Conservation (phyloP, 192 early-diverging fungal species). For the Phlyctochytrium planicorne region DNA sequence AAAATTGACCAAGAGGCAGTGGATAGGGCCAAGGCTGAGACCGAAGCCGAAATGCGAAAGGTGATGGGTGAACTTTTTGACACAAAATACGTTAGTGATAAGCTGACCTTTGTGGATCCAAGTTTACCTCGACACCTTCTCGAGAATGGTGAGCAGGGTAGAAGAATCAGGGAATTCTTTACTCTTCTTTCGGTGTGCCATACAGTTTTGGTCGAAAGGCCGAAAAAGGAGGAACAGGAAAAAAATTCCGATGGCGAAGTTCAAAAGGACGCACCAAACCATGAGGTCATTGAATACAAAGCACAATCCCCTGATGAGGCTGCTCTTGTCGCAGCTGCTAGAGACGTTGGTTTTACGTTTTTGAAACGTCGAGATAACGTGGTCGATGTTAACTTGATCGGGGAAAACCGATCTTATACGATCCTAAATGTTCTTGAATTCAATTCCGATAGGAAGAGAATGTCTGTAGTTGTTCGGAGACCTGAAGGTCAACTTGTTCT, state of each 20-base stretch:
- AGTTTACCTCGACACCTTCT: conserved; percentile 71
- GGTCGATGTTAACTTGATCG: conserved; percentile 74
- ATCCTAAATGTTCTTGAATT: conserved; percentile 90
- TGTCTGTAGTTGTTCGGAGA: conserved; percentile 81
- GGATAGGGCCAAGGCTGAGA: conserved; percentile 65
- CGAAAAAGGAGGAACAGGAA: conserved; percentile 17
- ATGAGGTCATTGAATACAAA: conserved; percentile 75
- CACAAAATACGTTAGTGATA: conserved; percentile 49
- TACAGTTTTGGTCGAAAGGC: conserved; percentile 85
- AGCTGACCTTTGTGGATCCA: conserved; percentile 84
- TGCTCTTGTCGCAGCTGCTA: conserved; percentile 85
- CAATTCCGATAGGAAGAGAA: conserved; percentile 93
- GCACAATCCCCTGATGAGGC: conserved; percentile 97
- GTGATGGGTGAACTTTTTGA: conserved; percentile 67
- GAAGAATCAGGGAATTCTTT: conserved; percentile 80
- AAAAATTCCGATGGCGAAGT: no score
- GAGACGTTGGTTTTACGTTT: conserved; percentile 86
- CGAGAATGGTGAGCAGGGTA: conserved; percentile 50
- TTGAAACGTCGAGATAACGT: conserved; percentile 70
- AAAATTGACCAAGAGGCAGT: conserved; percentile 24
- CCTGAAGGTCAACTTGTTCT: conserved; percentile 80
- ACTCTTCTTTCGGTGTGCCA: conserved; percentile 89
- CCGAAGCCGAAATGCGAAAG: conserved; percentile 45
- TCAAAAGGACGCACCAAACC: not conserved
- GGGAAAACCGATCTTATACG: conserved; percentile 68